Base-by-base conservation (phyloP, 352 stramenopile genomes). In the Phytophthora tubulina region DNA sequence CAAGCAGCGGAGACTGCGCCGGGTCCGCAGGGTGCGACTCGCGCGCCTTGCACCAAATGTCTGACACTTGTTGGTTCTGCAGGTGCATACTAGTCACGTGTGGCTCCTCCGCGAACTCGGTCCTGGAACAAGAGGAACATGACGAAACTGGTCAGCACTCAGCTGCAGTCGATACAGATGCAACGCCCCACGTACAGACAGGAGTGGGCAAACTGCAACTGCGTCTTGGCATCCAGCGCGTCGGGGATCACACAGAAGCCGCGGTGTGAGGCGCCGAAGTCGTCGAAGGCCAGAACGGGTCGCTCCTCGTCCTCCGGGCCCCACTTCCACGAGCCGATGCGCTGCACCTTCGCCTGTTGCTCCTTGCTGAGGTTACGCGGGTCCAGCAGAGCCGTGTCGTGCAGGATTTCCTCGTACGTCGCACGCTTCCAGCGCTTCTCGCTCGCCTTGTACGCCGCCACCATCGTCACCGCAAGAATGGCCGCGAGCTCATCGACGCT, bases 61-160 rank as follows among this genome's bases (percentile, higher is more conserved):
- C 45, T 3, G 65, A 27, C 1, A 89, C 72, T 53, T 89, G 76
- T 49, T 86, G 73, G 60, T 80, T 70, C 63, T 92, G 86, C 41
- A 84, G 63, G 35, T 92, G 86, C 81, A 95, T 86, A 64, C 93
- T 95, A 50, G 88, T 95, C 50, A 90, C 72, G 60, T 94, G 85
- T 46, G 88, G 88, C 39, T 78, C 70, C 67, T 95, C 86, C 3
- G 75, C 58, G 57, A 90, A 94, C 69, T 94, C 84, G 35, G 70
- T 89, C 58, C 87, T 92, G 56, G 44, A 4, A 72, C 15, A 9
- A 17, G 44, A 57, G 53, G 49, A 38, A 51, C 3, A 13, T 36
- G 45, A 63, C 39, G 48, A 35, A 42, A 61, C 53, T 30, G 33
- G 50, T 75, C 44, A 78, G 38, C 57, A 31, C 44, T 38, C 21